Evolutionary conservation across 2,329 filamentous ascomycete species (phyloP).

Genomic region (Arthrobotrys sphaeroides): DNA sequence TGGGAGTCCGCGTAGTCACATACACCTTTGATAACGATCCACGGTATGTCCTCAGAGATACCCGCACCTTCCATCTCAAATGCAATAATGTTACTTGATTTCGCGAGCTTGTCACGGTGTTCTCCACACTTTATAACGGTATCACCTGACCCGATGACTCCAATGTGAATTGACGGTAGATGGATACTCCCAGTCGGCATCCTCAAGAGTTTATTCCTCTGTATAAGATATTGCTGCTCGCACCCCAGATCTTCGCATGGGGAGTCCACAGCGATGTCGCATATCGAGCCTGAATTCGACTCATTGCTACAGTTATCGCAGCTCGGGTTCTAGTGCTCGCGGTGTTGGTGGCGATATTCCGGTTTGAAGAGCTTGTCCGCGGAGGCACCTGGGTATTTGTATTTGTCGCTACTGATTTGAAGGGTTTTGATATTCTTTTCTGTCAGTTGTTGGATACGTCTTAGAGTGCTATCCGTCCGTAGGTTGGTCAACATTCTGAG

Average conservation of each 20-base stretch:
- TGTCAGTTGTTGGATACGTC: not conserved
- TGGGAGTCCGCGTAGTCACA: constrained; percentile 27
- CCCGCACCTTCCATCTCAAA: constrained; percentile 17
- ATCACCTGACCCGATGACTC: not conserved
- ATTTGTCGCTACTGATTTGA: not conserved
- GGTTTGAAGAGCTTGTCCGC: not conserved
- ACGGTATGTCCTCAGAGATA: not conserved
- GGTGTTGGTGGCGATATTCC: not conserved
- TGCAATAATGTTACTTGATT: not conserved
- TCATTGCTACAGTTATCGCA: not conserved
- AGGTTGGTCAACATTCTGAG: not conserved
- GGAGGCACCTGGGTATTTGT: not conserved
- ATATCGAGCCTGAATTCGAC: not conserved
- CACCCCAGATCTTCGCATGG: not conserved
- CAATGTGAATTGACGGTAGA: not conserved
- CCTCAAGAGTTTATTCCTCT: not conserved
- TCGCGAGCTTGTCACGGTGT: not conserved
- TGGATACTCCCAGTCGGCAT: not conserved
- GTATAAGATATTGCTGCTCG: not conserved
- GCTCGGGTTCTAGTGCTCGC: no score
- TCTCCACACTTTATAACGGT: constrained; percentile 7
- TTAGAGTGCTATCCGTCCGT: not conserved
- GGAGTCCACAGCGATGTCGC: not conserved
- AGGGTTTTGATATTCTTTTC: not conserved
- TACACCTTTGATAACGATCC: constrained; percentile 20